Percentiles rank a stretch among this genome's conserved stretches.
These are phyloP conservation scores for Yamadazyma dushanensis DNA, from an alignment of 1,139 yeast genomes.

Conservation along the genomic window DNA sequence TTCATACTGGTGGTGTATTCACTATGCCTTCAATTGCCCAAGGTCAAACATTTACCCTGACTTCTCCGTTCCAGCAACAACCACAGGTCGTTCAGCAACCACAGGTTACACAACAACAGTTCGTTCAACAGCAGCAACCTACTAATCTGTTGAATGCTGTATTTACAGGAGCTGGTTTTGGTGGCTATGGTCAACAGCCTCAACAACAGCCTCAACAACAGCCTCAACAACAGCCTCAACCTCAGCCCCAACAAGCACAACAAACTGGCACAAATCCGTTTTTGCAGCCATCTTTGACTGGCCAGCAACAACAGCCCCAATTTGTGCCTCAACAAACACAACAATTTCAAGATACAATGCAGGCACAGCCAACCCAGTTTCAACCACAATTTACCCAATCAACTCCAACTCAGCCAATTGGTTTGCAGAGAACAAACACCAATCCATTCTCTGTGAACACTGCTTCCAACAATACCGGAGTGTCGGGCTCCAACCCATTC, in stretches of 20 bases:
- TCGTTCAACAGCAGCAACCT: constrained; percentile 10
- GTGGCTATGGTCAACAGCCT: constrained; percentile 45
- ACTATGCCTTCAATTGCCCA: constrained; percentile 16
- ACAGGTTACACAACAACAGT: constrained; percentile 8
- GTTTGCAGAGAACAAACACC: constrained; percentile 32
- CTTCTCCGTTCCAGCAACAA: constrained; percentile 10
- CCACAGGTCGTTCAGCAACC: constrained; percentile 9
- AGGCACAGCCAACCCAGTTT: constrained; percentile 12
- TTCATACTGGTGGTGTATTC: constrained; percentile 14
- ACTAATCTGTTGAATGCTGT: constrained; percentile 23
- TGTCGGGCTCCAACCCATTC: constrained; percentile 46
- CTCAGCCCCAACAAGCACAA: background rate
- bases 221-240: constrained; percentile 18
- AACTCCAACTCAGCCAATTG: constrained; percentile 18
- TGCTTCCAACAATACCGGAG: constrained; percentile 3
- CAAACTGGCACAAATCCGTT: constrained; percentile 2
- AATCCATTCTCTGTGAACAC: constrained; percentile 41
- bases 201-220: constrained; percentile 21
- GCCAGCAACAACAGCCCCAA: constrained; percentile 16
- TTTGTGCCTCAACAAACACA: constrained; percentile 11
- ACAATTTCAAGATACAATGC: constrained; percentile 11
- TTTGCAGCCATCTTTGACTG: constrained; percentile 4
- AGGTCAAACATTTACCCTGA: constrained; percentile 9
- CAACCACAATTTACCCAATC: constrained; percentile 17
- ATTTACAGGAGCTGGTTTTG: constrained; percentile 60